Base-by-base conservation (phyloP, 2,329 filamentous ascomycete genomes). In the Apiospora pterosperma region DNA sequence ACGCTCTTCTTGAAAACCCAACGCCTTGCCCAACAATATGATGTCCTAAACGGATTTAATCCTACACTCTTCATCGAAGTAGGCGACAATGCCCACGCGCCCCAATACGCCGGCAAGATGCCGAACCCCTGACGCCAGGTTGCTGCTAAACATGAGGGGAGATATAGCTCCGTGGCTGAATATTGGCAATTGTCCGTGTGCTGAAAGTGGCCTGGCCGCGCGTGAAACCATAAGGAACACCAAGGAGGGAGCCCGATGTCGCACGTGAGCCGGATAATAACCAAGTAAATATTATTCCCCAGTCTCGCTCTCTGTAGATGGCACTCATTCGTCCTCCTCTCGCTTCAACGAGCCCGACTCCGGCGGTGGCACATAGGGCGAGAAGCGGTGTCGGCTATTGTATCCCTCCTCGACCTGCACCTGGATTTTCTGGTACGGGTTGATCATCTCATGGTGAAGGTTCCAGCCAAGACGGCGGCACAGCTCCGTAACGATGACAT, bases 401-500 rank as follows among this genome's bases (percentile, higher is more conserved):
- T 77, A 82, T 21, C 79, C 85, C 60, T 85, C 81, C 52, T 81
- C 79, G 7, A 80, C 69, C 65, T 75, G 73, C 19, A 92, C 82
- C 28, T 87, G 79, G 21, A 93, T 81, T 64, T 82, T 78, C 76
- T 92, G 88, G 38, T 85, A 81, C 10, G 83, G 77, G n/a, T 90
- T 88, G 65, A 96, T 85, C 92, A 97, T 97, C 69, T 92, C 89
- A 73, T 97, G 93, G 55, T 86, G 75, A 62, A 97, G 78, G 7
- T 88, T 81, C 96, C 96, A 98, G 3, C 90, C 91, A 1, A 92
- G 89, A 14, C 92, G 87, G 55, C 89, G 86, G 74, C 92, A 95
- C 62, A 99, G 85, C 80, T 98, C 95, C 0, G 90, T 86, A 16
- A 98, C 91, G 10, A 98, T 89, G 44, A 93, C 86, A 74, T 99